A percentile compares a stretch with the other conserved stretches of the same genome.
phyloP scores from a whole-genome alignment of 2,329 filamentous ascomycete genomes.

The Colletotrichum sp. region DNA sequence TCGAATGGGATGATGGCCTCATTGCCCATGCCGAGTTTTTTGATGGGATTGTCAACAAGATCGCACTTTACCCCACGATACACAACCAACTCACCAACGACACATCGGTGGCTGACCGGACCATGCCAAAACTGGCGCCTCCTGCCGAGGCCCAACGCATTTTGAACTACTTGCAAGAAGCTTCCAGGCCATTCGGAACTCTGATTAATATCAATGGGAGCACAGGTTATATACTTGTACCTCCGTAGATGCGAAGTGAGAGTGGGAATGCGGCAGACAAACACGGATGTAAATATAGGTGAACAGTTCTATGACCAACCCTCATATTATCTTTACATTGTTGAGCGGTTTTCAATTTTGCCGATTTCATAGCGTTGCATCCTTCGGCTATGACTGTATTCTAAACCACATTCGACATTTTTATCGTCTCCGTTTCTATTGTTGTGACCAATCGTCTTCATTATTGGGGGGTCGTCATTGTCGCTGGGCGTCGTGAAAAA shows the following conservation, averaged over 20 bases:
- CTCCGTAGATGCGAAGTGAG: not conserved
- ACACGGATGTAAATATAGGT: rapidly evolving
- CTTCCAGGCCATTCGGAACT: rapidly evolving
- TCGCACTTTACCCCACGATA: not conserved
- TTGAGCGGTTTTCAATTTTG: rapidly evolving
- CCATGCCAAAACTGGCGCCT: not conserved
- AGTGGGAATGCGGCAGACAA: no score
- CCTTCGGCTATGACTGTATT: not conserved
- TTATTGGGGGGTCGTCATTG: rapidly evolving
- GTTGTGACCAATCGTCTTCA: rapidly evolving
- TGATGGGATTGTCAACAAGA: not conserved
- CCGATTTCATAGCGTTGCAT: not conserved
- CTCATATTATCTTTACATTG: rapidly evolving
- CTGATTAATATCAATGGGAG: rapidly evolving
- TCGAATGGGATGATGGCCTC: not conserved
- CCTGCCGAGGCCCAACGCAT: not conserved
- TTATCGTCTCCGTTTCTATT: rapidly evolving
- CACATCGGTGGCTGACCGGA: not conserved
- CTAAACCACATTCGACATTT: rapidly evolving
- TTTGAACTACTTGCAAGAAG: not conserved
- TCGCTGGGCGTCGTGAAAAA: rapidly evolving
- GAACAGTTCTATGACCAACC: no score
- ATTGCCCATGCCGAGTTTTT: not conserved
- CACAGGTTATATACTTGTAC: not conserved
- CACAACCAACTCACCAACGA: not conserved